Base-by-base conservation (phyloP, 176 grass and related monocot species). In the Aegilops sharonensis region DNA sequence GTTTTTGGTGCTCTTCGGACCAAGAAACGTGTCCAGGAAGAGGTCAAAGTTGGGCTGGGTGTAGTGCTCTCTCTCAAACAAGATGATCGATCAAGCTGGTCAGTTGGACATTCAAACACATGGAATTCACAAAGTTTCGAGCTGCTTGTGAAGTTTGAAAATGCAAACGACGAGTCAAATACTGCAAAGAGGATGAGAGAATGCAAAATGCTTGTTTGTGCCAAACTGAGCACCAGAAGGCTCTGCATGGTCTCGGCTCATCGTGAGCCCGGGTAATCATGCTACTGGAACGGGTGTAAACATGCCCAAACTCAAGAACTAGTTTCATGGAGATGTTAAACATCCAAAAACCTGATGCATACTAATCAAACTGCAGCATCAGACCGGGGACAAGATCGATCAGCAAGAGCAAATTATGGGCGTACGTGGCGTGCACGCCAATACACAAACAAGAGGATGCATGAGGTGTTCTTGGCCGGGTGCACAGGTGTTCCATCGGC, bases 241-340 rank as follows among this genome's bases (percentile, higher is more conserved):
- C 50, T 54, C 1, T 64, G 79, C 48, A 27, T 87, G 84, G 85
- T 67, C 80, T 74, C 75, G 80, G 89, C 83, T 90, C 85, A 84
- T 86, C 59, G 72, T 84, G 81, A 84, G 63, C 69, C 75, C 63
- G 74, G 12, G 15, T 18, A 18, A 54, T 18, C 50, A 18, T 54
- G 15, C 50, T 18, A 5, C 50, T 18, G 50, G 50, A 54, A 54
- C 15, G 15, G 50, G 50, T 54, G 15, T 54, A 54, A 54, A 18
- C 50, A 54, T 54, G 50, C 5, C 0, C 50, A 54, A 54, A 54
- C 15, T 54, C 50, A 54, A 54, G 15, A 54, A 54, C 15, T 30
- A 11, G 3, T 69, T 24, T 42, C 27, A 21, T n/a, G 32, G 11
- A 21, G 13, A 9, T 21, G 3, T 45, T 67, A 56, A 20, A 67